Evolutionary conservation across 2,329 filamentous ascomycete genomes (phyloP).

Genomic region (Stagonosporopsis chrysanthemi): DNA sequence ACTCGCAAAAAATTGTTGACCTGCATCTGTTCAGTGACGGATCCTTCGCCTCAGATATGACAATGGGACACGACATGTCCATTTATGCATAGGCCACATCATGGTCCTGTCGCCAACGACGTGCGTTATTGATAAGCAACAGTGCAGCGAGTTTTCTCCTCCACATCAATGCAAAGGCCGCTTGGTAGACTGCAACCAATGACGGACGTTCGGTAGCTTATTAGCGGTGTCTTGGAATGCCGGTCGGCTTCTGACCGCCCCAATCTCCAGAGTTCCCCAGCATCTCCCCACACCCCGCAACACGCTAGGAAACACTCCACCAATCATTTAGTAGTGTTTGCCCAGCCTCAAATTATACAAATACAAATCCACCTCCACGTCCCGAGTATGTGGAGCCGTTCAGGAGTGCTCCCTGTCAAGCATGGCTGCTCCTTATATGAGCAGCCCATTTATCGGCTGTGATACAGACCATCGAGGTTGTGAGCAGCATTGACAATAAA

Average conservation of each 20-base stretch:
- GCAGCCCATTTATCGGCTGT: neutral
- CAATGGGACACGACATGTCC: too few relatives aligned
- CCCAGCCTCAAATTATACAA: neutral
- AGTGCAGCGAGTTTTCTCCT: neutral
- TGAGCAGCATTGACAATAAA: neutral
- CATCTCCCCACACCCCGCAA: conserved; percentile 7
- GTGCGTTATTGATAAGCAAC: neutral
- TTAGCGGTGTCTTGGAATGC: neutral
- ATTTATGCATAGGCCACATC: too few relatives aligned
- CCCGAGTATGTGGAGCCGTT: conserved; percentile 12
- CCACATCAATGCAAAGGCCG: conserved; percentile 4
- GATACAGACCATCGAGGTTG: neutral
- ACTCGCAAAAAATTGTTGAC: too few relatives aligned
- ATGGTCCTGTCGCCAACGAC: neutral
- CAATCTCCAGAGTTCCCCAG: neutral
- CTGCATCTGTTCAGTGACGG: too few relatives aligned
- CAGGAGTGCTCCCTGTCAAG: neutral
- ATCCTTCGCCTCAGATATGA: too few relatives aligned
- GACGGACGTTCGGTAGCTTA: neutral
- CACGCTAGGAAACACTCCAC: conserved; percentile 1
- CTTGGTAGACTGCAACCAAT: neutral
- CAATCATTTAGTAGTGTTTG: neutral
- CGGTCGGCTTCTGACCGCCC: conserved; percentile 9
- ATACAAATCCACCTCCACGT: conserved; percentile 4
- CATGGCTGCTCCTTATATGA: neutral